These are phyloP conservation scores for Starmera pachycereana DNA, from an alignment of 805 yeast genomes.

Conservation along the genomic window DNA sequence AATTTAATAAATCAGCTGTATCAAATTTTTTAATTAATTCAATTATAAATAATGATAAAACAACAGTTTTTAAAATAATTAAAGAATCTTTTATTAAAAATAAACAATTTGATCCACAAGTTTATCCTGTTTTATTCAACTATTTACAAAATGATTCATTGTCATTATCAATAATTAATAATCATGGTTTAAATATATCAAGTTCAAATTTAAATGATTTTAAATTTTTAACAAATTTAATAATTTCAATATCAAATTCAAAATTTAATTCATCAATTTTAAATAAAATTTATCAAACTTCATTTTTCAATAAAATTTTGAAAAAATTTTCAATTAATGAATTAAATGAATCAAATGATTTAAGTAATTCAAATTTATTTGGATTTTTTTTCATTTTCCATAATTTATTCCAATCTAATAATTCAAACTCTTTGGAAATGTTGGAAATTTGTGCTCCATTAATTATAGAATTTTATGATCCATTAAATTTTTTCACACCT, in stretches of 20 bases:
- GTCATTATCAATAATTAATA: constrained; percentile 21
- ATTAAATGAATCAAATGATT: constrained; percentile 5
- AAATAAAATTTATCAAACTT: constrained; percentile 16
- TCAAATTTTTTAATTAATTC: constrained; percentile 11
- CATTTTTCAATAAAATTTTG: constrained; percentile 20
- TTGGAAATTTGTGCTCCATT: constrained; percentile 24
- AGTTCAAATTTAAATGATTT: constrained; percentile 9
- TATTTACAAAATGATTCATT: constrained; percentile 23
- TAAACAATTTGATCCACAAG: constrained; percentile 19
- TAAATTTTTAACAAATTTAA: constrained; percentile 20
- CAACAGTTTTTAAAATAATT: constrained; percentile 24
- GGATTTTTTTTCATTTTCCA: constrained; percentile 24
- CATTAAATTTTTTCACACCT: constrained; percentile 20
- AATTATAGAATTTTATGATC: constrained; percentile 25
- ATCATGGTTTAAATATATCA: constrained; percentile 20
- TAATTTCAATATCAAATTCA: not conserved
- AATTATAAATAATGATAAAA: constrained; percentile 13
- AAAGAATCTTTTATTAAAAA: constrained; percentile 29
- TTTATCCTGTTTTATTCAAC: constrained; percentile 24
- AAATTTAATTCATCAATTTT: not conserved
- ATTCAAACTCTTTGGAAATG: constrained; percentile 9
- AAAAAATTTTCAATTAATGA: constrained; percentile 10
- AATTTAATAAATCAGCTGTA: constrained; percentile 5
- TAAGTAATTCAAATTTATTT: not conserved
- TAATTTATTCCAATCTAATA: constrained; percentile 20